These are phyloP conservation scores for Serpula lacrymans DNA, from an alignment of 768 basidiomycete species.

Conservation along the genomic window DNA sequence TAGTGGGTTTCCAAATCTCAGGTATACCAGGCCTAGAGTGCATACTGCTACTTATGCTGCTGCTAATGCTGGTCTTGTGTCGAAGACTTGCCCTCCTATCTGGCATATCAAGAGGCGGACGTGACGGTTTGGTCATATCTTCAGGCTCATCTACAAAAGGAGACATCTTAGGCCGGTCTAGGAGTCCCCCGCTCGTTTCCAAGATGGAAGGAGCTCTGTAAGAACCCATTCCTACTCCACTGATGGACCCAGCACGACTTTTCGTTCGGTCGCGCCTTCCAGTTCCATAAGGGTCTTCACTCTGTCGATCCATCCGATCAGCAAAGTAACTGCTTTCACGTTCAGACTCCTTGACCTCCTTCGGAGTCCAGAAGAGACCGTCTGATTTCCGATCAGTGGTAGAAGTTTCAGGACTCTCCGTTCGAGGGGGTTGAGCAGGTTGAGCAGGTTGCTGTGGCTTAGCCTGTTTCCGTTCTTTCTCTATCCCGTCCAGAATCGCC, in stretches of 20 bases:
- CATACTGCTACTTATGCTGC: too few relatives aligned
- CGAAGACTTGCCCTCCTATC: slow-evolving; percentile 25
- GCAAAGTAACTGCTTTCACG: slow-evolving; percentile 20
- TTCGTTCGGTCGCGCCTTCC: slow-evolving; percentile 14
- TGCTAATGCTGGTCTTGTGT: slow-evolving; percentile 33
- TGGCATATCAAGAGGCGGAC: slow-evolving; percentile 18
- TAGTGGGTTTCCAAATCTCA: slow-evolving; percentile 49
- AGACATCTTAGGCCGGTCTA: slow-evolving; percentile 18
- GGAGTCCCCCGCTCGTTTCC: slow-evolving; percentile 15
- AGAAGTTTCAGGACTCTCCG: slow-evolving; percentile 1
- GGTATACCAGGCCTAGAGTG: slow-evolving; percentile 33
- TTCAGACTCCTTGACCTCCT: slow-evolving; percentile 16
- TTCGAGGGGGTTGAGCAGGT: slow-evolving; percentile 2
- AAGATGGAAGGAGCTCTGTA: slow-evolving; percentile 23
- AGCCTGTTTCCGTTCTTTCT: slow-evolving; percentile 32
- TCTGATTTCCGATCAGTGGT: slow-evolving; percentile 15
- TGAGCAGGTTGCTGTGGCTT: slow-evolving; percentile 4
- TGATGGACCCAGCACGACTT: slow-evolving; percentile 22
- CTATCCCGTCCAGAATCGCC: slow-evolving; percentile 46
- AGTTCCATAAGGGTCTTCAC: slow-evolving; percentile 15
- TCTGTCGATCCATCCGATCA: slow-evolving; percentile 11
- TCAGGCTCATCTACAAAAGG: slow-evolving; percentile 28
- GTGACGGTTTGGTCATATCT: slow-evolving; percentile 13
- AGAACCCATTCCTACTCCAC: slow-evolving; percentile 19
- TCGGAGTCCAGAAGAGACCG: slow-evolving; percentile 17